A percentile compares a stretch with the other conserved stretches of the same genome.
Evolutionary conservation across 78 protist species (phyloP).

Genomic region (Dictyostelium brefeldianum): DNA sequence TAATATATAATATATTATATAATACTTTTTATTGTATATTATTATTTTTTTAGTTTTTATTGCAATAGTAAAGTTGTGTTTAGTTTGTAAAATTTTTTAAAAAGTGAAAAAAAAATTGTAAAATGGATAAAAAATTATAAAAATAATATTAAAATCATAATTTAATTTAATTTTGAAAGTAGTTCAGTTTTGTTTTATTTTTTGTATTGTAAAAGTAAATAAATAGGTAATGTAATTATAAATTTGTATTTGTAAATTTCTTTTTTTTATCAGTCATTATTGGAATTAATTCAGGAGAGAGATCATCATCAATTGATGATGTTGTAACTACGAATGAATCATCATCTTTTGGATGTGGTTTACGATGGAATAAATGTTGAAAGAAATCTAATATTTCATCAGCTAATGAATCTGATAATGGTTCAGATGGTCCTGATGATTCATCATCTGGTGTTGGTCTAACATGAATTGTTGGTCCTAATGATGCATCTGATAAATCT

Average conservation of each 20-base stretch:
- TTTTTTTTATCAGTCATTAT: background rate
- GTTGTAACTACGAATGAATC: background rate
- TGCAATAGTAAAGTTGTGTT: too few relatives aligned
- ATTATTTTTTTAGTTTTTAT: too few relatives aligned
- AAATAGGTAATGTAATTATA: too few relatives aligned
- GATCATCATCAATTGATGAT: background rate
- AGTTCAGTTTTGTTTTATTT: background rate
- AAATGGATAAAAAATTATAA: too few relatives aligned
- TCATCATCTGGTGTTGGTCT: background rate
- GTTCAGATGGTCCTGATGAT: background rate
- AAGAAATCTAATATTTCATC: background rate
- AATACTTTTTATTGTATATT: too few relatives aligned
- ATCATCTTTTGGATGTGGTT: conserved; percentile 3
- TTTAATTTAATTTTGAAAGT: too few relatives aligned
- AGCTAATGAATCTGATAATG: background rate
- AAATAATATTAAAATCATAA: too few relatives aligned
- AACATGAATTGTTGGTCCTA: too few relatives aligned
- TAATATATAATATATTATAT: background rate
- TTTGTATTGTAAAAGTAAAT: background rate
- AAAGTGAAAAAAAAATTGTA: too few relatives aligned
- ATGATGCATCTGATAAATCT: too few relatives aligned
- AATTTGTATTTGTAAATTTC: too few relatives aligned
- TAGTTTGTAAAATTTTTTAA: too few relatives aligned
- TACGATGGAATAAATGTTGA: conserved; percentile 6
- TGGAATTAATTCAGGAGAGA: background rate